Evolutionary conservation across 345 rosid species (phyloP).

Genomic region (Syzygium oleosum): DNA sequence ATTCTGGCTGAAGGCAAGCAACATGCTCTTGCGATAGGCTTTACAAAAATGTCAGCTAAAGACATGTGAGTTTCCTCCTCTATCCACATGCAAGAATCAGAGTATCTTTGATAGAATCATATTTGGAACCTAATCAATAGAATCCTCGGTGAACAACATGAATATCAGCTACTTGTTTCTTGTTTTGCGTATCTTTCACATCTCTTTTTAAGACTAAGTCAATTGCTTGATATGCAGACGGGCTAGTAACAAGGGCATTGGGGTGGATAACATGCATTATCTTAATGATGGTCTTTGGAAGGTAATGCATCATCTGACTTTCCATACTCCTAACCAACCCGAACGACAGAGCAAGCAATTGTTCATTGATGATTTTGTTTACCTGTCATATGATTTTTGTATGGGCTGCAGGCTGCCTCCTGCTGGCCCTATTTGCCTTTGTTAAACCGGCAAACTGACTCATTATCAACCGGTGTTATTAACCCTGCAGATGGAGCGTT

Average conservation of each 20-base stretch:
- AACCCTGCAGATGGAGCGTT: conserved; percentile 68
- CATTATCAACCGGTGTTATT: not conserved
- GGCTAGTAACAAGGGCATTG: conserved; percentile 91
- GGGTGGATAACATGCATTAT: conserved; percentile 98
- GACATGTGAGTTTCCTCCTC: conserved; percentile 66
- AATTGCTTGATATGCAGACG: conserved; percentile 35
- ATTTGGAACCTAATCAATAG: not conserved
- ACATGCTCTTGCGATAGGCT: conserved; percentile 96
- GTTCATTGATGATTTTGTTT: not conserved
- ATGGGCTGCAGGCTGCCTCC: not conserved
- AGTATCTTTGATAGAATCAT: not conserved
- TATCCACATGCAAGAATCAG: not conserved
- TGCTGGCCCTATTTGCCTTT: not conserved
- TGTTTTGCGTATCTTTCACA: not conserved
- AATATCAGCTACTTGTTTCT: not conserved
- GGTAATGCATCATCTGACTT: conserved; percentile 27
- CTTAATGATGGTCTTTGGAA: conserved; percentile 99
- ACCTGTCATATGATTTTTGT: not conserved
- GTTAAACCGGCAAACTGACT: not conserved
- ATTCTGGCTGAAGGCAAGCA: conserved; percentile 99
- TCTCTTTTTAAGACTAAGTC: not conserved
- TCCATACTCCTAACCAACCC: not conserved
- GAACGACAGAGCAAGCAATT: not conserved
- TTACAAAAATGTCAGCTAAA: conserved; percentile 96
- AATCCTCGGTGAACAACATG: not conserved